phyloP scores from a whole-genome alignment of 75 land plant genomes.

The Sequoia sempervirens region DNA sequence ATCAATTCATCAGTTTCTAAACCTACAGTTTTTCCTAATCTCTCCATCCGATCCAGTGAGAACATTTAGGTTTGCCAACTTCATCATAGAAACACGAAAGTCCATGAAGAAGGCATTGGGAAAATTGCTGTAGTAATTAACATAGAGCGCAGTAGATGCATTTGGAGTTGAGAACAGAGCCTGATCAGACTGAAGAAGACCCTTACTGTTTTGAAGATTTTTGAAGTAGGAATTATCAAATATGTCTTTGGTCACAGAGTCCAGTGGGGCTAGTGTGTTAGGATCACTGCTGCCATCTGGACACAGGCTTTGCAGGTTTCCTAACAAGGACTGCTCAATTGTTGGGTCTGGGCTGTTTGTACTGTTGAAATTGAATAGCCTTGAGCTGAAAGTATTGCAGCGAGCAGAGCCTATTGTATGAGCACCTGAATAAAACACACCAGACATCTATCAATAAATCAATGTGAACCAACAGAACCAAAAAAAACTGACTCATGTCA shows the following conservation, averaged over 20 bases:
- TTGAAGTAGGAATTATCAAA: slow-evolving; percentile 37
- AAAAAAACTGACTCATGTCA: no score
- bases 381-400: slow-evolving; percentile 11
- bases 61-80: slow-evolving; percentile 57
- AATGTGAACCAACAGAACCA: background rate
- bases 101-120: slow-evolving; percentile 33
- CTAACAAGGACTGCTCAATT: background rate
- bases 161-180: slow-evolving; percentile 14
- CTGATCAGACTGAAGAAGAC: slow-evolving; percentile 32
- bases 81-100: slow-evolving; percentile 56
- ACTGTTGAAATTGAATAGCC: slow-evolving; percentile 19
- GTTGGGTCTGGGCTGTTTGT: slow-evolving; percentile 20
- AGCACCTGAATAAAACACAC: slow-evolving; percentile 7
- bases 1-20: slow-evolving; percentile 22
- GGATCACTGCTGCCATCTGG: slow-evolving; percentile 14
- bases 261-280: slow-evolving; percentile 11
- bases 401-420: slow-evolving; percentile 24
- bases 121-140: slow-evolving; percentile 27
- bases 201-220: slow-evolving; percentile 18
- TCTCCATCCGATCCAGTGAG: slow-evolving; percentile 48
- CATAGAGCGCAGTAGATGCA: slow-evolving; percentile 22
- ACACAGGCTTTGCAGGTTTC: slow-evolving; percentile 9
- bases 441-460: background rate
- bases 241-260: slow-evolving; percentile 22
- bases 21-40: slow-evolving; percentile 59